Conservation (phyloP, 495 filamentous ascomycete genomes). For the Hypoxylon crocopeplum region DNA sequence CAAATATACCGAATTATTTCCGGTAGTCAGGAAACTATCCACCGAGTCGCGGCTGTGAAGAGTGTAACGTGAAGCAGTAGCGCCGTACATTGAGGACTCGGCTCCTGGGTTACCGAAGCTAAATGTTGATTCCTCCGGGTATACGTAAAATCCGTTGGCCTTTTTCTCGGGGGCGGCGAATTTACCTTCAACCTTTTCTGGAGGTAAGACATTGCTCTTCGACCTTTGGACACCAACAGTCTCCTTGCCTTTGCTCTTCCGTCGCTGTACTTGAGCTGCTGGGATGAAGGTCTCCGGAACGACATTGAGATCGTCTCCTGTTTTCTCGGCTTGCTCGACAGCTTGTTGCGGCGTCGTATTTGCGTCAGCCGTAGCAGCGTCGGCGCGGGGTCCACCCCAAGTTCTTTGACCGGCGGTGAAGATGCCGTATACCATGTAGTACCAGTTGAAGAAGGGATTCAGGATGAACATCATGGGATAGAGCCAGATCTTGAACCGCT, state of each 20-base stretch:
- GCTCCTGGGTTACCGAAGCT: slow-evolving; percentile 50
- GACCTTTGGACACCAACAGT: slow-evolving; percentile 48
- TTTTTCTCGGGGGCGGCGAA: slow-evolving; percentile 68
- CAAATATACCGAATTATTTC: slow-evolving; percentile 69
- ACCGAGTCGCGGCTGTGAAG: slow-evolving; percentile 69
- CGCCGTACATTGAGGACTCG: slow-evolving; percentile 28
- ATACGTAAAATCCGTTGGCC: slow-evolving; percentile 67
- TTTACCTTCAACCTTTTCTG: slow-evolving; percentile 73
- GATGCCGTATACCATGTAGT: slow-evolving; percentile 88
- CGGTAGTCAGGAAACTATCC: slow-evolving; percentile 74
- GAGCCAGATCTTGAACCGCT: slow-evolving; percentile 89
- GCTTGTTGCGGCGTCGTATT: slow-evolving; percentile 83
- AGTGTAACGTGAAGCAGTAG: slow-evolving; percentile 51
- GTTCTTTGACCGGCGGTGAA: slow-evolving; percentile 96
- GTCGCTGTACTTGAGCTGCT: slow-evolving; percentile 62
- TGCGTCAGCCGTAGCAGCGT: slow-evolving; percentile 83
- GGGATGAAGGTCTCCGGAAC: slow-evolving; percentile 88
- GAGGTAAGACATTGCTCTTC: slow-evolving; percentile 70
- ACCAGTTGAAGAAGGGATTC: slow-evolving; percentile 98
- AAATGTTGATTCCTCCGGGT: slow-evolving; percentile 66
- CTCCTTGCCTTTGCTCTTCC: slow-evolving; percentile 49
- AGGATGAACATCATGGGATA: slow-evolving; percentile 96
- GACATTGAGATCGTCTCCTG: slow-evolving; percentile 91
- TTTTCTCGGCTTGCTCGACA: slow-evolving; percentile 77
- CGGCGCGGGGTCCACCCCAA: slow-evolving; percentile 94